Conservation (phyloP, 306 rosid genomes). For the Aeschynomene evenia region DNA sequence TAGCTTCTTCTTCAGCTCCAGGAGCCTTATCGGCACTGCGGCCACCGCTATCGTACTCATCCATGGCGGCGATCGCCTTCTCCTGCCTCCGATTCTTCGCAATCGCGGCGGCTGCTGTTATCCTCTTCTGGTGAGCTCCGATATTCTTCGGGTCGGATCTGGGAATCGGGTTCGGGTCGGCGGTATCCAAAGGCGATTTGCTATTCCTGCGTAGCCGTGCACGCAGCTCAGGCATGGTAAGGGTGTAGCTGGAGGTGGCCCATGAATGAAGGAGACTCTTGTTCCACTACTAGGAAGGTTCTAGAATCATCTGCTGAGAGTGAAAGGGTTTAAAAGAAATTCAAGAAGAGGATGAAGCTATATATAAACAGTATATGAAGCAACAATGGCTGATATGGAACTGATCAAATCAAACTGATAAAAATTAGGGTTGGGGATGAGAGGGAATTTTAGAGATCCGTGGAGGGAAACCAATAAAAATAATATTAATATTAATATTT, state of each 20-base stretch:
- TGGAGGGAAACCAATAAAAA: conserved; percentile 42
- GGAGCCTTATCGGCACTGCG: conserved; percentile 68
- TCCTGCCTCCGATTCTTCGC: conserved; percentile 28
- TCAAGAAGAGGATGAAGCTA: neutral
- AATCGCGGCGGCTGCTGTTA: conserved; percentile 16
- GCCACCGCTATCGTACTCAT: conserved; percentile 76
- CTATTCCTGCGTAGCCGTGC: conserved; percentile 40
- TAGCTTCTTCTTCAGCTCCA: conserved; percentile 68
- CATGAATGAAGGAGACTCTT: conserved; percentile 46
- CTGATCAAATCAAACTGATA: neutral
- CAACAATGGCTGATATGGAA: neutral
- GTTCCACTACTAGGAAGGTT: conserved; percentile 30
- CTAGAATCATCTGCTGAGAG: conserved; percentile 35
- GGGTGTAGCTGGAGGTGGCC: conserved; percentile 30
- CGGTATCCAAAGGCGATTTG: conserved; percentile 24
- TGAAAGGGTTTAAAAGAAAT: neutral
- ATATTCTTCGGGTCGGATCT: conserved; percentile 11
- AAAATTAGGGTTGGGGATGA: conserved; percentile 35
- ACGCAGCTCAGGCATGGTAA: conserved; percentile 60
- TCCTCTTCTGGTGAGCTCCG: conserved; percentile 29
- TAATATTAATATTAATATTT: no score
- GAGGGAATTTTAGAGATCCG: conserved; percentile 47
- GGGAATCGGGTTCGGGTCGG: conserved; percentile 38
- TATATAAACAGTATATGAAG: neutral
- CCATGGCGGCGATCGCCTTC: conserved; percentile 58